Base-by-base conservation (phyloP, 1,139 yeast species). In the Hyphopichia pseudoburtonii region DNA sequence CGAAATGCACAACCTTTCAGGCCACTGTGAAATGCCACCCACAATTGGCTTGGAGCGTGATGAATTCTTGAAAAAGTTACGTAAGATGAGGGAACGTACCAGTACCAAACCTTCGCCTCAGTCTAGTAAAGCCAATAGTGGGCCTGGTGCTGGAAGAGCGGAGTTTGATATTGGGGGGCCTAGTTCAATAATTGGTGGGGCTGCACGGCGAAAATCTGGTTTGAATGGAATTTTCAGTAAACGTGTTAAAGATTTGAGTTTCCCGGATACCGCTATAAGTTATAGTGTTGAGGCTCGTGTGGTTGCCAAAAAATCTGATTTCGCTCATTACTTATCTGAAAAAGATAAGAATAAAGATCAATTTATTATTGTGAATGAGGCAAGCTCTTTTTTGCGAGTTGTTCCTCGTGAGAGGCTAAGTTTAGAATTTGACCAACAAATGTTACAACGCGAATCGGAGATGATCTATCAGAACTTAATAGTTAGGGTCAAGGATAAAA, bases 1-100 rank as follows among this genome's bases (percentile, higher is more conserved):
- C 42, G 62, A 56, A 30, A 50, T 52, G 14, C 71, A 69, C 46
- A 60, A 53, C 35, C 51, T 68, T 30, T 52, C 56, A 4, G 50
- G 51, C 8, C 76, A 70, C 44, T 57, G 65, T 11, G 60, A 60
- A 32, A 44, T 69, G 19, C 71, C 70, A 2, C 74, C 76, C 6
- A 56, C 70, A 2, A 37, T 70, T 35, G 76, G 76, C 0, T 41
- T 57, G 3, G 47, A 60, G 5, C 44, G 64, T 12, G 61, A 60
- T 18, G 36, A 34, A 24, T 34, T 34, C 19, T 34, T 34, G 30
- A 34, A 34, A 17, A 34, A 29, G 24, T 17, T 34, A 10, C 21
- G 36, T 17, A 34, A 34, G 18, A n/a, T 34, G 5, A 17, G 36
- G 12, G 29, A 22, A 17, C 11, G 18, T 5, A 34, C 23, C 17